phyloP scores from a whole-genome alignment of 345 rosid species.

The Linum usitatissimum region DNA sequence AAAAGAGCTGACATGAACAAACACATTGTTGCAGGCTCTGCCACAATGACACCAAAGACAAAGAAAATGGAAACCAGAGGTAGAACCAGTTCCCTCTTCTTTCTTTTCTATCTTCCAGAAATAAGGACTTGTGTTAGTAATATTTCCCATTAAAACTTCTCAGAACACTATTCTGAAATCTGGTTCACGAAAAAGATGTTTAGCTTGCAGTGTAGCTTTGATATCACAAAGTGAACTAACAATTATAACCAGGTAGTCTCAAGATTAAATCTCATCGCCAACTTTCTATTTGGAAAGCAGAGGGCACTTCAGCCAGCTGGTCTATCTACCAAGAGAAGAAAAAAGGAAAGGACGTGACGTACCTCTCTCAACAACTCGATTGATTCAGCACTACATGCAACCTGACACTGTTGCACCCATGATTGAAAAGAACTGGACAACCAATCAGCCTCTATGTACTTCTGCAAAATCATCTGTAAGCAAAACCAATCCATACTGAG shows the following conservation, averaged over 20 bases:
- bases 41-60: too few relatives aligned
- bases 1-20: too few relatives aligned
- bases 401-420: constrained; percentile 64
- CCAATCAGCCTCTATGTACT: constrained; percentile 62
- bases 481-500: constrained; percentile 8
- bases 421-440: constrained; percentile 36
- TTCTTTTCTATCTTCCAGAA: too few relatives aligned
- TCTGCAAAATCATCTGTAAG: constrained; percentile 66
- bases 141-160: too few relatives aligned
- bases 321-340: too few relatives aligned
- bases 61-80: too few relatives aligned
- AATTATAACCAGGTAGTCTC: neutral
- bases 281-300: neutral
- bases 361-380: constrained; percentile 87
- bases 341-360: neutral
- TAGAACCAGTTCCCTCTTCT: too few relatives aligned
- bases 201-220: neutral
- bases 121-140: too few relatives aligned
- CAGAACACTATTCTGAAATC: neutral
- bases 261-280: neutral
- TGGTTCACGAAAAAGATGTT: neutral
- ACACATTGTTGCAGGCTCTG: too few relatives aligned
- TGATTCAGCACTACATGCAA: constrained; percentile 66
- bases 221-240: too few relatives aligned
- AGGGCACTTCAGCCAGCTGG: neutral